Evolutionary conservation across 2,329 filamentous ascomycete species (phyloP).

Genomic region (Beauveria sp.): DNA sequence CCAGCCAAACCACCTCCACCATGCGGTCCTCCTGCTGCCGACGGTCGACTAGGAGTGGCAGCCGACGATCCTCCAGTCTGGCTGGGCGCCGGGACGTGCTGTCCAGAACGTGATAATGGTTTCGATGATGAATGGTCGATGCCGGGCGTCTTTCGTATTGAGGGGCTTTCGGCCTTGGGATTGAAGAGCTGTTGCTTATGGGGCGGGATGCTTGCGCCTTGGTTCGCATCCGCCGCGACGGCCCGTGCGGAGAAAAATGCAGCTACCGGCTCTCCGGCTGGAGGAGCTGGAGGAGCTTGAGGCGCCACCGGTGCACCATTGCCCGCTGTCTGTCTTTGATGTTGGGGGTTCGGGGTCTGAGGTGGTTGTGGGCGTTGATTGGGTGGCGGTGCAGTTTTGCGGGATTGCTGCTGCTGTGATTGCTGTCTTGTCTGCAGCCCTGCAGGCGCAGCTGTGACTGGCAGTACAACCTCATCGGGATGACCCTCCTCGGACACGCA

Average conservation of each 20-base stretch:
- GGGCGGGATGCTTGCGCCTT: slow-evolving; percentile 27
- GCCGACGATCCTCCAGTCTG: slow-evolving; percentile 16
- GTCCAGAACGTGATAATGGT: slow-evolving; percentile 54
- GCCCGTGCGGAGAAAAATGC: slow-evolving; percentile 12
- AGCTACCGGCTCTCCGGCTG: slow-evolving; percentile 3
- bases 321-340: not conserved
- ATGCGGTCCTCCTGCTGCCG: slow-evolving; percentile 11
- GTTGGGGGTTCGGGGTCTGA: slow-evolving; percentile 6
- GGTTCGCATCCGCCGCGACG: slow-evolving; percentile 1
- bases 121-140: slow-evolving; percentile 74
- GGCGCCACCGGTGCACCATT: not conserved
- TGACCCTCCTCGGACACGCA: slow-evolving; percentile 61
- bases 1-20: not conserved
- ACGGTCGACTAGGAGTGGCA: slow-evolving; percentile 3
- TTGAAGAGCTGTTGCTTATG: slow-evolving; percentile 54
- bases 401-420: not conserved
- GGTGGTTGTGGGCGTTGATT: slow-evolving; percentile 3
- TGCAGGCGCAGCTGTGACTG: not conserved
- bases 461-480: slow-evolving; percentile 59
- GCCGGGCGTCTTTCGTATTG: slow-evolving; percentile 81
- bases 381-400: not conserved
- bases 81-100: slow-evolving; percentile 40
- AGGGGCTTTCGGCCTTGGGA: slow-evolving; percentile 69
- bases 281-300: not conserved
- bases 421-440: slow-evolving; percentile 1